These are phyloP conservation scores for Ceratobasidium papillatum DNA, from an alignment of 1,284 basidiomycete genomes.

Conservation along the genomic window DNA sequence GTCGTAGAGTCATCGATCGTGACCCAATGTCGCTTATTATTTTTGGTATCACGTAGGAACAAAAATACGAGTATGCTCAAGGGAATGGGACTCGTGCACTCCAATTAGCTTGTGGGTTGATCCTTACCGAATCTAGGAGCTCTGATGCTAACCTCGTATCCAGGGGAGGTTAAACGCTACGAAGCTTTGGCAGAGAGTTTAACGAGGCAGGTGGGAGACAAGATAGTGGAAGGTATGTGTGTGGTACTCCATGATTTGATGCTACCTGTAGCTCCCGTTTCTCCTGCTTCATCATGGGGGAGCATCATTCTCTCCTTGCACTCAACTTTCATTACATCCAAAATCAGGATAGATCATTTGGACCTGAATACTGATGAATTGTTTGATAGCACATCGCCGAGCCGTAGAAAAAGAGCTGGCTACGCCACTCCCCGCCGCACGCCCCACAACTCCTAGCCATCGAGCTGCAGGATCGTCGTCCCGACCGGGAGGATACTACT, in stretches of 20 bases:
- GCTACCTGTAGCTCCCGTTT: slow-evolving; percentile 10
- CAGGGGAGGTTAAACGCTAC: slow-evolving; percentile 57
- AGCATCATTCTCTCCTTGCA: not conserved
- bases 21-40: slow-evolving; percentile 12
- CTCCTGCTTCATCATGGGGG: not conserved
- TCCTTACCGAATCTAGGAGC: not conserved
- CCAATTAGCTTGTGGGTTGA: slow-evolving; percentile 63
- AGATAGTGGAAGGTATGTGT: slow-evolving; percentile 68
- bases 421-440: slow-evolving; percentile 23
- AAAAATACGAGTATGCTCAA: slow-evolving; percentile 54
- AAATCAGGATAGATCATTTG: not conserved
- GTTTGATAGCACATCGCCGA: slow-evolving; percentile 34
- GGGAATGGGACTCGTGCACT: slow-evolving; percentile 74
- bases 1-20: slow-evolving; percentile 57
- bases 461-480: slow-evolving; percentile 3
- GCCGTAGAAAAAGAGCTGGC: slow-evolving; percentile 37
- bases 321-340: not conserved
- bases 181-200: slow-evolving; percentile 80
- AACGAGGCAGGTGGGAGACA: slow-evolving; percentile 76
- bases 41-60: slow-evolving; percentile 28
- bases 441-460: slow-evolving; percentile 6
- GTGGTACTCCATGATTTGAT: not conserved
- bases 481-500: slow-evolving; percentile 33
- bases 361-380: not conserved
- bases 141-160: not conserved